These are phyloP conservation scores for Rosa hybrid DNA, from an alignment of 331 rosid genomes.

Conservation along the genomic window DNA sequence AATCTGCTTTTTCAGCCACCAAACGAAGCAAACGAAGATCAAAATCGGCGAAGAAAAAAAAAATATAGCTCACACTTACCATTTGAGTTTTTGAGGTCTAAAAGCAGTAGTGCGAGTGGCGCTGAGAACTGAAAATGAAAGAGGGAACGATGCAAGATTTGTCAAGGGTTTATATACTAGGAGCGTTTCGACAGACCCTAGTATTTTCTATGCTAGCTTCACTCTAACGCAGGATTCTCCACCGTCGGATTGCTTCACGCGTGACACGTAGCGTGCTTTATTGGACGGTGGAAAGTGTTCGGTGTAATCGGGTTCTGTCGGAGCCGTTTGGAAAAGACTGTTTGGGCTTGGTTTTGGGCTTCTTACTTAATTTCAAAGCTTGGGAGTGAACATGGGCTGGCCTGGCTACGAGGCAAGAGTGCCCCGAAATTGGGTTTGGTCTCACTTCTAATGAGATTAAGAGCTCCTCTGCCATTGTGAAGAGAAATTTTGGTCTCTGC, in stretches of 20 bases:
- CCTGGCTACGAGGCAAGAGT: too few species aligned
- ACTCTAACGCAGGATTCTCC: constrained; percentile 37
- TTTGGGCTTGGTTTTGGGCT: neutral
- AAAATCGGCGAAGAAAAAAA: neutral
- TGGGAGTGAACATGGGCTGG: too few species aligned
- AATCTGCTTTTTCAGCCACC: neutral
- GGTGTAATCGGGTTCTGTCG: neutral
- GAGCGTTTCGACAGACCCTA: constrained; percentile 21
- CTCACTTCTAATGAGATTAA: too few species aligned
- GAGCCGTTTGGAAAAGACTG: neutral
- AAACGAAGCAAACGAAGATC: constrained; percentile 10
- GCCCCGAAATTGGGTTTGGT: too few species aligned
- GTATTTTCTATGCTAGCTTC: constrained; percentile 31
- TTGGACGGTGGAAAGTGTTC: neutral
- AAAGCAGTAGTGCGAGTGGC: neutral
- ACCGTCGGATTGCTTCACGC: constrained; percentile 38
- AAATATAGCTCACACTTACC: constrained; percentile 13
- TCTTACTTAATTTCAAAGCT: too few species aligned
- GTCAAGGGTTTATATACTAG: constrained; percentile 24
- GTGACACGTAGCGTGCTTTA: neutral
- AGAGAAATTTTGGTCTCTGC: too few species aligned
- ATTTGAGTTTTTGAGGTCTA: neutral
- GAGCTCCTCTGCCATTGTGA: too few species aligned
- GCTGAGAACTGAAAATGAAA: neutral
- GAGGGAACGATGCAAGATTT: neutral